Evolutionary conservation across 257 asterid species (phyloP), one percentile per base, ranked within the genome.

Genomic region (Penstemon newberryi): DNA sequence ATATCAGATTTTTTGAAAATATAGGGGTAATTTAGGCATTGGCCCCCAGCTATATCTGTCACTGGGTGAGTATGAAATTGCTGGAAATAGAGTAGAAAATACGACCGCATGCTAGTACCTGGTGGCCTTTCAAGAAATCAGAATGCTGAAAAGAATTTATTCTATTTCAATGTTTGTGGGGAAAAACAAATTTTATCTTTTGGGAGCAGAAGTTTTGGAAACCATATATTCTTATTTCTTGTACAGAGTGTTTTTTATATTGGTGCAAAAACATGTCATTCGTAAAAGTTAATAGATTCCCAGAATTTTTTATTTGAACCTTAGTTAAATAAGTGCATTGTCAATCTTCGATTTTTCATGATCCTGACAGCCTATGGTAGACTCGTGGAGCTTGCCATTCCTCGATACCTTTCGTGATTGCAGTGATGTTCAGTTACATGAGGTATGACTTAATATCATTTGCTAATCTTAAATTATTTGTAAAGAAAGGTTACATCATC

Each of bases 371-470:
- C 75, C 84, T 54, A 87, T 91, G 97, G 63, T 89, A 63, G 85
- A 87, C 70, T 87, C 99, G 7, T 94, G 99, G 99, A 87, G 80
- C 69, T 55, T 56, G 47, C 93, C 95, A 8, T 94, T 89, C 77
- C 79, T 82, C 18, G 69, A 84, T 73, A 62, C 91, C 60, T 94
- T 87, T 74, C 77, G 77, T 42, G 57, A 80, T 50, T 86, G 84
- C 60, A 75, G 73, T 55, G 83, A 78, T 55, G 77, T 82, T 73
- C 86, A 65, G 70, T 70, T 94, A 60, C 87, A 83, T 58, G 93
- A 89, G 99, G 96, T 94, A 89, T 60, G 60, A 62, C 57, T 47
- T 63, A 4, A 7, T 18, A 43, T 25, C 33, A 25, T 25, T 25
- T 25, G 33, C 33, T 57, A 36, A 46, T 12, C 38, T 61, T 60